Base-by-base conservation (phyloP, 306 rosid species). In the Cucurbita argyrosperma region DNA sequence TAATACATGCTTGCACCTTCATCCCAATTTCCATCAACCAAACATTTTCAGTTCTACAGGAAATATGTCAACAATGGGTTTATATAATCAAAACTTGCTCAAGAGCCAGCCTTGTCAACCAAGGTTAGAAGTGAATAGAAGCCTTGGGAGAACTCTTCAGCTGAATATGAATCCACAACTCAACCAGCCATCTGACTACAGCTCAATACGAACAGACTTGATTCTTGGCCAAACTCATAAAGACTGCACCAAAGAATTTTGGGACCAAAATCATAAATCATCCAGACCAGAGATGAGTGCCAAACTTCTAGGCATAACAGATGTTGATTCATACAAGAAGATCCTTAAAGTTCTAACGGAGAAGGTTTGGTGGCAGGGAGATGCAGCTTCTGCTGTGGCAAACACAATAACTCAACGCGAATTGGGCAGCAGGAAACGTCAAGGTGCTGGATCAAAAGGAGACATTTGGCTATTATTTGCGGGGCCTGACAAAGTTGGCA, bases 291-390 rank as follows among this genome's bases (percentile, higher is more conserved):
- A 72, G 64, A 72, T 39, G 63, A 85, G 74, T 83, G 80, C 82
- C 70, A 89, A 91, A 72, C 75, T 82, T 42, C 77, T 83, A 10
- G 46, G 79, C 56, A 78, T 76, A 77, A 55, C 80, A 58, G 93
- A 95, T 61, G 84, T 88, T 0, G 99, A 91, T 78, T 88, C 96
- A 19, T 91, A 87, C 85, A 95, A 95, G 85, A 85, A 79, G 82
- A 87, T 95, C 47, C 88, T 85, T 71, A 88, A 85, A 75, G 83
- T 80, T 80, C 84, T 89, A 55, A 84, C 84, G 61, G 99, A 89
- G 77, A 87, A 89, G 86, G 96, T 95, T 40, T 91, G 99, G 96
- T 95, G 99, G 99, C 99, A 95, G 91, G 86, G 64, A 43, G 97
- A 95, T 61, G 99, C 97, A 62, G 99, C 96, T n/a, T 79, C 92